Base-by-base conservation (phyloP, 345 rosid species). In the Combretum micranthum region DNA sequence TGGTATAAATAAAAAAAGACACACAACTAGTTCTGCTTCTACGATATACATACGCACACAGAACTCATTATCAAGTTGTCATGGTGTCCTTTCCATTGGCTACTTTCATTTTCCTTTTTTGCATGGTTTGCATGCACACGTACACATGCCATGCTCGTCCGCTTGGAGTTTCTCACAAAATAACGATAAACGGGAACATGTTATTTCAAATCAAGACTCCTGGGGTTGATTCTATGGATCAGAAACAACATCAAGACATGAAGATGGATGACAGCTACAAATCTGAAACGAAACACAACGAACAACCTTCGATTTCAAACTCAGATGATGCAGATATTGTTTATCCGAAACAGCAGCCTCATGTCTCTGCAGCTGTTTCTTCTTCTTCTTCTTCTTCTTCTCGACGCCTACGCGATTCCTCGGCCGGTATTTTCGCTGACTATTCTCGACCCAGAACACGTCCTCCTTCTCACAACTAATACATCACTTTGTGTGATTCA, bases 391-490 rank as follows among this genome's bases (percentile, higher is more conserved):
- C 52, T 20, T 1, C 55, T 52, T 22, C 47, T 47, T 20, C 42
- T 15, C 44, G 56, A 17, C 37, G 17, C 47, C 44, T 4, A 42
- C 18, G 20, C 47, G n/a, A 20, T 20, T 56, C 61, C 10, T 32
- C 39, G 9, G 39, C 63, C 17, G 83, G 64, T 10, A 20, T 80
- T 63, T 69, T 68, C 69, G 77, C 80, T 1, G 87, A 82, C 67
- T 82, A 82, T 64, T 77, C 87, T 37, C 72, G 63, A 52, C 87
- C 84, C 9, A 68, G 53, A 67, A 74, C 72, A 39, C 79, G 80
- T 6, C 57, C 79, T 50, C 87, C 87, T 20, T 79, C 80, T 59
- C 87, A 79, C 50, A 80, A 77, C 50, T 71, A 58, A 76, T 62
- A 32, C 9, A 4, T 32, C 39, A 32, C 39, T 32, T 32, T 32